A percentile compares a stretch with the other conserved stretches of the same genome.
Evolutionary conservation across 2,329 filamentous ascomycete genomes (phyloP).

Genomic region (Fusarium proliferatum): DNA sequence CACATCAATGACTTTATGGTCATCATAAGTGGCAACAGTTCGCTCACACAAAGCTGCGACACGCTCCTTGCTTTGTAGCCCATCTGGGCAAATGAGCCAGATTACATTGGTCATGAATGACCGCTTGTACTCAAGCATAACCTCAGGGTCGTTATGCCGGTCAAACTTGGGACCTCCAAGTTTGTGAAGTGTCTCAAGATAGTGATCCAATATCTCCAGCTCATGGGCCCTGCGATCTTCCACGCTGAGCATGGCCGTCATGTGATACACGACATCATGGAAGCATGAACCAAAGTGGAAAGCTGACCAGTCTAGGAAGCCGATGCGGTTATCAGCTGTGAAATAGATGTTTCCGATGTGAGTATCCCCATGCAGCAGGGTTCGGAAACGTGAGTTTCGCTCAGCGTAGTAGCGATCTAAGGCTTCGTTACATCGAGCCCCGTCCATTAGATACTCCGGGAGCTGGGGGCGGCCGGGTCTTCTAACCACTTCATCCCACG

Average conservation of each 20-base stretch:
- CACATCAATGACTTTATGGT: conserved; percentile 52
- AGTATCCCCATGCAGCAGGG: conserved; percentile 56
- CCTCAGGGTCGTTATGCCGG: conserved; percentile 32
- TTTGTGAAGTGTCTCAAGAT: conserved; percentile 25
- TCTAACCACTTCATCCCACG: conserved; percentile 47
- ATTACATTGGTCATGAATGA: conserved; percentile 44
- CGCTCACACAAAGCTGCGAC: conserved; percentile 49
- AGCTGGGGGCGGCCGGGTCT: conserved; percentile 47
- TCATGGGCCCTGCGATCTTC: conserved; percentile 55
- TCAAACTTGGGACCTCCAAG: conserved; percentile 33
- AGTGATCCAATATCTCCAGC: conserved; percentile 45
- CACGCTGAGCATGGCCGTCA: conserved; percentile 52
- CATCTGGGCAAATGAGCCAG: conserved; percentile 41
- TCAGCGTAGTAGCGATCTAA: conserved; percentile 51
- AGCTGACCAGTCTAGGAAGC: conserved; percentile 57
- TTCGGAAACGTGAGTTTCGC: conserved; percentile 53
- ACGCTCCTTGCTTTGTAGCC: conserved; percentile 50
- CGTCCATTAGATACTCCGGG: conserved; percentile 53
- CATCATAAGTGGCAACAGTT: conserved; percentile 50
- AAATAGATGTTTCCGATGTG: conserved; percentile 59
- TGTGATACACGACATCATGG: conserved; percentile 56
- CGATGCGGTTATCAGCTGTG: conserved; percentile 47
- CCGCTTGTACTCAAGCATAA: conserved; percentile 43
- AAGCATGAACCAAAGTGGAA: conserved; percentile 56
- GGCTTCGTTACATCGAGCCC: conserved; percentile 49